Conservation (phyloP, 148 eudicot genomes). For the Camellia japonica region DNA sequence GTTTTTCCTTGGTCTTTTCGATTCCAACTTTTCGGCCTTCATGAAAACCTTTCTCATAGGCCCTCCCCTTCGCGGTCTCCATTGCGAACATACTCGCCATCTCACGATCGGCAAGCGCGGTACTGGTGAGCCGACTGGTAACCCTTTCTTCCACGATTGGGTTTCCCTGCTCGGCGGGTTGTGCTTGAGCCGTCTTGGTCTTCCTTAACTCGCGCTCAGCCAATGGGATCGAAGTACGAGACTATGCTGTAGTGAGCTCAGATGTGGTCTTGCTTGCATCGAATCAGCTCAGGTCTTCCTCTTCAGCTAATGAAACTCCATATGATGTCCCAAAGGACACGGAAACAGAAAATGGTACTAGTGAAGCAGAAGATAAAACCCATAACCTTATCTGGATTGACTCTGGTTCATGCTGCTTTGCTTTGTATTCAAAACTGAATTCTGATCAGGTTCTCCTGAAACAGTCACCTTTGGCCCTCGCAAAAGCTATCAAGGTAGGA, state of each 20-base stretch:
- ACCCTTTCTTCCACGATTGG: too few relatives aligned
- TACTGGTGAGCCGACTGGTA: too few relatives aligned
- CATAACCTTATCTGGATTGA: constrained; percentile 71
- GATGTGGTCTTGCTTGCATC: constrained; percentile 75
- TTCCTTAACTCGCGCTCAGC: too few relatives aligned
- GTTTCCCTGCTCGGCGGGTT: too few relatives aligned
- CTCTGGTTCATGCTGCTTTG: constrained; percentile 81
- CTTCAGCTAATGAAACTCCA: constrained; percentile 26
- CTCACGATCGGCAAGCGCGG: too few relatives aligned
- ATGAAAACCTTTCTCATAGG: too few relatives aligned
- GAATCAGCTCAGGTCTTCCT: constrained; percentile 51
- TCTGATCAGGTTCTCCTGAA: constrained; percentile 65
- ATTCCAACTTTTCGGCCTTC: too few relatives aligned
- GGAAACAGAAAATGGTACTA: constrained; percentile 28
- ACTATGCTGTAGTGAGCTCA: constrained; percentile 64
- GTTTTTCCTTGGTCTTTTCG: too few relatives aligned
- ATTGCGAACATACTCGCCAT: too few relatives aligned
- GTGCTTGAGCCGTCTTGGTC: too few relatives aligned
- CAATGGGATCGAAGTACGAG: constrained; percentile 75
- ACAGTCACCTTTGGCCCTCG: constrained; percentile 85
- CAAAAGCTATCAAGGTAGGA: constrained; percentile 87
- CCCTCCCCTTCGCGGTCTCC: too few relatives aligned
- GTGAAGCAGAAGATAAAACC: constrained; percentile 29
- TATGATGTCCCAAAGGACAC: constrained; percentile 19
- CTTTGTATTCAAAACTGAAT: constrained; percentile 74